Evolutionary conservation across 495 filamentous ascomycete genomes (phyloP), one percentile per base, ranked within the genome.

Genomic region (Xylaria venustula): DNA sequence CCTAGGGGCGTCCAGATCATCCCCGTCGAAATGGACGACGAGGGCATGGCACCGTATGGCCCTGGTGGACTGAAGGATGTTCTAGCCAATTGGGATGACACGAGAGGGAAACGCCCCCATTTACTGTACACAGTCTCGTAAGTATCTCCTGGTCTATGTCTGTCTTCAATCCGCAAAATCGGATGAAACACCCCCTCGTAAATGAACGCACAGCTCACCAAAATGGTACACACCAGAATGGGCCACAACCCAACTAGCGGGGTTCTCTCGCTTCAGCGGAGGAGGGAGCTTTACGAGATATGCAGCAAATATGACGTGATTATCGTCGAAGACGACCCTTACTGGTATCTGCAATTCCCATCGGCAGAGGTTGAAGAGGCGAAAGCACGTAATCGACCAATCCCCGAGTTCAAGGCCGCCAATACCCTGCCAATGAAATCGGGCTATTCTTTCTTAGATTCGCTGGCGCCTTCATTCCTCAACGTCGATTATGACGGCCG

Each of bases 301-400:
- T 96, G 91, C 76, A 84, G 84, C 64, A 85, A 85, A 65, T 94
- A 91, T 73, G 92, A 98, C 72, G 85, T 98, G 58, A 85, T 97
- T 66, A 96, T 97, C 61, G 77, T 95, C 64, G 93, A 98, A 74
- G 93, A 98, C 69, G 92, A 96, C 57, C 93, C 93, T 2, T 98
- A 98, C 75, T 98, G 92, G 90, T 93, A 94, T 68, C 82, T 98
- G 12, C 93, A 97, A 67, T 97, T 84, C 64, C 90, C 90, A 2
- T 90, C 88, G 2, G 86, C 87, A 4, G 77, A 79, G 36, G 17
- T 63, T 41, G 75, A 75, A 51, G 72, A 86, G 77, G 70, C 83
- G 67, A 70, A 85, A 74, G 73, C 76, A 15, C 61, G 73, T 15
- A 64, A 68, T 34, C 53, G 61, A 7, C 64, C 66, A 6, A 54